These are phyloP conservation scores for Exserohilum turcica DNA, from an alignment of 2,329 filamentous ascomycete genomes.

Conservation along the genomic window DNA sequence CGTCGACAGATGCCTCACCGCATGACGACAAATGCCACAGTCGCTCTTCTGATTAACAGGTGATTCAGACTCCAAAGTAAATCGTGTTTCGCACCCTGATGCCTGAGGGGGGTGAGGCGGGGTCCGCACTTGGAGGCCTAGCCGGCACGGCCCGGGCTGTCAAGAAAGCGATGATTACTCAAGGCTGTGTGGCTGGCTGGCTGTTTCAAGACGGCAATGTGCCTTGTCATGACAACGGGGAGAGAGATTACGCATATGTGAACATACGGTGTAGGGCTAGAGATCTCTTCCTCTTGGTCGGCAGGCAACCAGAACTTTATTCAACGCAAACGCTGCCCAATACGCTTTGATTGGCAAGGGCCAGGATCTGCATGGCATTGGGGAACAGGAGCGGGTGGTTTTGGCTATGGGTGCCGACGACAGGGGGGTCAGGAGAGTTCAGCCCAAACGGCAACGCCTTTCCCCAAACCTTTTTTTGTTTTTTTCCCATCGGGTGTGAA, in stretches of 20 bases:
- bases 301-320: neutral
- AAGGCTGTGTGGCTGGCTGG: neutral
- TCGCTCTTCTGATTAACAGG: constrained; percentile 2
- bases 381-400: neutral
- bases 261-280: neutral
- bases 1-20: neutral
- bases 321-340: neutral
- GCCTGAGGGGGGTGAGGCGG: too few relatives aligned
- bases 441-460: neutral
- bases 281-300: neutral
- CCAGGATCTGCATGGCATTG: neutral
- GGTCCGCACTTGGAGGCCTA: constrained; percentile 13
- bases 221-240: neutral
- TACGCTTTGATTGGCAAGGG: neutral
- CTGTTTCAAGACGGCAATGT: neutral
- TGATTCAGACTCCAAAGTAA: constrained; percentile 10
- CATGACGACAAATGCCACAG: neutral
- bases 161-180: constrained; percentile 10
- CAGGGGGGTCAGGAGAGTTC: too few relatives aligned
- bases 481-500: neutral
- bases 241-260: constrained; percentile 4
- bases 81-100: constrained; percentile 13
- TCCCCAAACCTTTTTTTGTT: neutral
- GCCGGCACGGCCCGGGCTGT: constrained; percentile 36
- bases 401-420: neutral